phyloP scores from a whole-genome alignment of 129 eudicot genomes.

The Flaveria trinervia region DNA sequence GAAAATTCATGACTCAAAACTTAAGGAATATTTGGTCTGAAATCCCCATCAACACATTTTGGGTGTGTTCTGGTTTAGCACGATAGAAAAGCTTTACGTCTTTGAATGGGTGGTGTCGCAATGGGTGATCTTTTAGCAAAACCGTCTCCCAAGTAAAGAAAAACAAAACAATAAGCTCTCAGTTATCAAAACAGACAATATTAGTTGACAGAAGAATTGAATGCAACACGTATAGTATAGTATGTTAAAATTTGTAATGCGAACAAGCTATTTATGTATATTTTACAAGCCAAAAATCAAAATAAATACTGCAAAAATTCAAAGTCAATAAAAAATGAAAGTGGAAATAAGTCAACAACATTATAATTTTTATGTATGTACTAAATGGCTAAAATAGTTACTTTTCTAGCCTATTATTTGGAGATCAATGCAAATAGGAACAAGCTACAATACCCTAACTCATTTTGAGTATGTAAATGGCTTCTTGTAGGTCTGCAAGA shows the following conservation, averaged over 20 bases:
- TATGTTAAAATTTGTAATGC: not conserved
- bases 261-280: not conserved
- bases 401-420: conserved; percentile 21
- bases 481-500: conserved; percentile 54
- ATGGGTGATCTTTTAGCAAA: no score
- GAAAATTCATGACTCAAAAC: no score
- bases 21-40: no score
- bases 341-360: not conserved
- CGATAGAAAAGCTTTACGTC: no score
- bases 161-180: not conserved
- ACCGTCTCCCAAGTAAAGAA: not conserved
- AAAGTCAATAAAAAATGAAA: not conserved
- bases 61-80: no score
- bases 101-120: no score
- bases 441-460: not conserved
- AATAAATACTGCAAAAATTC: not conserved
- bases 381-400: not conserved
- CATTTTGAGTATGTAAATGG: conserved; percentile 42
- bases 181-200: not conserved
- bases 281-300: not conserved
- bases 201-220: not conserved
- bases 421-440: not conserved
- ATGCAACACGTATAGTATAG: not conserved
- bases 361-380: not conserved
- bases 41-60: no score